Conservation (phyloP, 345 rosid genomes). For the Camelina laxa region DNA sequence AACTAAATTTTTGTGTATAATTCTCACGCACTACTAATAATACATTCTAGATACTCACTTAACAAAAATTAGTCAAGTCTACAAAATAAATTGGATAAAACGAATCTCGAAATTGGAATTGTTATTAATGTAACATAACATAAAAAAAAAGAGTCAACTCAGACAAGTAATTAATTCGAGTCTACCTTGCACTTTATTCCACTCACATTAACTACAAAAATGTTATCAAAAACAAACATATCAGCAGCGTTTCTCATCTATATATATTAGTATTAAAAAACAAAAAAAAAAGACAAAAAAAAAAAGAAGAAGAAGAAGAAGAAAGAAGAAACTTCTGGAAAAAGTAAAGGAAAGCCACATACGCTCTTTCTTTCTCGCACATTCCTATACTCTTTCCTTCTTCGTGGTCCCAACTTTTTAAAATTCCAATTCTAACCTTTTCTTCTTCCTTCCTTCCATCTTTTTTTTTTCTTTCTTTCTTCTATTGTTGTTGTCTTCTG, state of each 20-base stretch:
- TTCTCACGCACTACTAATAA: too few relatives aligned
- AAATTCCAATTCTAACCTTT: constrained; percentile 32
- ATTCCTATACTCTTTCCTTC: constrained; percentile 40
- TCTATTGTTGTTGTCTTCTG: constrained; percentile 47
- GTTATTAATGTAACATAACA: constrained; percentile 4
- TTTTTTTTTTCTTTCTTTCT: too few relatives aligned
- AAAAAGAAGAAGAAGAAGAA: neutral
- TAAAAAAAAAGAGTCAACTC: constrained; percentile 12
- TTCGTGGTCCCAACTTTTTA: constrained; percentile 37
- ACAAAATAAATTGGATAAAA: neutral
- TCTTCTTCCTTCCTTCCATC: neutral
- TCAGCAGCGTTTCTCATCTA: neutral
- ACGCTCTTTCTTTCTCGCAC: constrained; percentile 47
- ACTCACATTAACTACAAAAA: constrained; percentile 31
- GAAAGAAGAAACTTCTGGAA: constrained; percentile 58
- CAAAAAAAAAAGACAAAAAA: too few relatives aligned
- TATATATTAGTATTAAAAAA: too few relatives aligned
- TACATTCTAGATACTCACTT: too few relatives aligned
- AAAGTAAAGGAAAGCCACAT: constrained; percentile 40
- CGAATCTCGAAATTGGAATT: neutral
- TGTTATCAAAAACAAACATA: constrained; percentile 27
- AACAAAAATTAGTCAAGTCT: neutral
- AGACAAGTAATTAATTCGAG: constrained; percentile 2
- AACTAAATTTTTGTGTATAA: too few relatives aligned
- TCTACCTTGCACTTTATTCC: constrained; percentile 5